Evolutionary conservation across 805 yeast species (phyloP), one percentile per base, ranked within the genome.

Genomic region (Millerozyma acaciae): DNA sequence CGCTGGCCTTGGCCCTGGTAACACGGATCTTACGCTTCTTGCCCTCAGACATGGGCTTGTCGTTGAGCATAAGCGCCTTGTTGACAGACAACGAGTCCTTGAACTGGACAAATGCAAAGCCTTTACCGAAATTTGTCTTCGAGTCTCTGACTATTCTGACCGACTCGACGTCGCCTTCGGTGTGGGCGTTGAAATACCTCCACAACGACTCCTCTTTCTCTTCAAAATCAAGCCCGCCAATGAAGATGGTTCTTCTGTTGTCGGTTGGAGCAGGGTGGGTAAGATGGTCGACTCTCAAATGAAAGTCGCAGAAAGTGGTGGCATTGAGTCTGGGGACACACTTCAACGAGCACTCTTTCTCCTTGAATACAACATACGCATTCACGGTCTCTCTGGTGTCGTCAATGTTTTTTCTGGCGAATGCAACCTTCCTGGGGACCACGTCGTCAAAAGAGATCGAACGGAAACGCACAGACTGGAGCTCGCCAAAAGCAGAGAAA

Each of bases 51-150:
- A 75, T 56, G 38, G 78, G 75, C 62, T 84, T 80, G 28, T 77
- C 90, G 56, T 89, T 76, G 40, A 86, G 63, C 38, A 87, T 60
- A 34, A 93, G 60, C 1, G 96, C 97, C 53, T 85, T 84, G 42
- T 80, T 78, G 7, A 93, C 96, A 26, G 80, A 68, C 35, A 80
- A 61, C 1, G 74, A 47, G 50, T 84, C 90, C 40, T 70, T 74
- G 65, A 89, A 93, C 59, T 90, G 97, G 21, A 93, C 88, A 55
- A 89, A 85, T 5, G 96, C 98, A 64, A 93, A 89, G 5, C 99
- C 99, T 63, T 93, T 93, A 43, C 98, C 99, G 38, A 90, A 69
- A 50, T 93, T 90, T 15, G 97, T 90, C 63, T 86, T 86, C 12
- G 95, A 64, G 55, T 93, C 99, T 54, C 99, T 78, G 21, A 93